Base-by-base conservation (phyloP, 2,329 filamentous ascomycete genomes). In the Neodidymelliopsis sp. region DNA sequence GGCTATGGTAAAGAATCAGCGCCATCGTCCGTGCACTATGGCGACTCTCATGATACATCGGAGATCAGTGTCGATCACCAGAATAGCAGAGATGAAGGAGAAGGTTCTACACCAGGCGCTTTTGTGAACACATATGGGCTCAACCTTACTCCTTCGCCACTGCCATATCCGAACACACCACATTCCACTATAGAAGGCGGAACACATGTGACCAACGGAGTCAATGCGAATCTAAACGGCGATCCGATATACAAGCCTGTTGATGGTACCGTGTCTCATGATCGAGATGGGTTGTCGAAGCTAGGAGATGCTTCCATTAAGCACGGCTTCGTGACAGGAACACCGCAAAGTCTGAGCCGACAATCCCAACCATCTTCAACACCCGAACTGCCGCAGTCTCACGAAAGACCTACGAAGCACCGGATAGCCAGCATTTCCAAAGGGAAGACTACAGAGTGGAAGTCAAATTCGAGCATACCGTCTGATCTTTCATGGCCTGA, bases 381-480 rank as follows among this genome's bases (percentile, higher is more conserved):
- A 16, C 67, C 67, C 48, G 69, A 71, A 42, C 42, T 63, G 23
- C 45, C 58, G 25, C 65, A 66, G 10, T 62, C 62, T 13, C 57
- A 61, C 34, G 61, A 63, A 13, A 44, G 44, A 15, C 40, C 51
- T 13, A 54, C 43, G 15, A 49, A 60, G 29, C 58, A 62, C 39
- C 62, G 57, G 13, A 54, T 57, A 24, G 56, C 56, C 43, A 58
- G 40, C 23, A 56, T 18, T 49, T 56, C 27, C 4, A 69, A 68
- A 46, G 52, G 54, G 34, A 70, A 66, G 38, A 15, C 44, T 10
- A 16, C 28, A 18, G 69, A 70, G 40, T 54, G 66, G 45, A 64
- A 48, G 38, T 88, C 91, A 10, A 91, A 86, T 63, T 89, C 90
- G 6, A 96, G 93, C 12, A 92, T 99, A 63, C 92, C 93, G 12